Evolutionary conservation across 371 early-diverging fungal genomes (phyloP).

Genomic region (Mortierella sp.): DNA sequence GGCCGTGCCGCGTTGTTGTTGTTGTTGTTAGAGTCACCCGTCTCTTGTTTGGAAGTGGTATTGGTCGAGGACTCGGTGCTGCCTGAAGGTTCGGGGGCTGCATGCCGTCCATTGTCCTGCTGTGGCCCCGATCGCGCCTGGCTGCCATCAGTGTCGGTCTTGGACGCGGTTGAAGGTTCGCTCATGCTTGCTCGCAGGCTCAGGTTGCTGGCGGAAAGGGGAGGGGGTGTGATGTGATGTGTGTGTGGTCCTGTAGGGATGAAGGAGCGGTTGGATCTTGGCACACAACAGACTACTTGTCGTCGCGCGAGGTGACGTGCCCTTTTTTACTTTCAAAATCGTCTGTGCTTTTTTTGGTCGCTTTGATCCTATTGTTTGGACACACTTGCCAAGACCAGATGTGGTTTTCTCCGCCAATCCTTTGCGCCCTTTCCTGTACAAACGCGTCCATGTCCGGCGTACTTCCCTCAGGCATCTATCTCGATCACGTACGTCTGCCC

Average conservation of each 20-base stretch:
- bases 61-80: background rate
- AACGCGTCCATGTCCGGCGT: too few relatives aligned
- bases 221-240: too few relatives aligned
- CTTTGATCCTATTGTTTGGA: too few relatives aligned
- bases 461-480: slow-evolving; percentile 23
- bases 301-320: slow-evolving; percentile 3
- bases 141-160: background rate
- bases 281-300: too few relatives aligned
- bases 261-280: too few relatives aligned
- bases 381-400: too few relatives aligned
- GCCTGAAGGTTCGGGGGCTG: background rate
- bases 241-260: too few relatives aligned
- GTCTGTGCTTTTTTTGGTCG: background rate
- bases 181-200: slow-evolving; percentile 10
- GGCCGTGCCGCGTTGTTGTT: slow-evolving; percentile 1
- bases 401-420: background rate
- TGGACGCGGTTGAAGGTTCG: slow-evolving; percentile 1
- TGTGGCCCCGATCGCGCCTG: background rate
- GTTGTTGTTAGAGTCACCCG: slow-evolving; percentile 1
- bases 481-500: slow-evolving; percentile 34
- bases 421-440: too few relatives aligned
- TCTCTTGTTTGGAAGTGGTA: background rate
- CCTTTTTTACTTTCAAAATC: background rate
- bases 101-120: slow-evolving; percentile 1
- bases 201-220: background rate